Evolutionary conservation across 2,329 filamentous ascomycete genomes (phyloP), one percentile per base, ranked within the genome.

Genomic region (Hysterium pulicare): DNA sequence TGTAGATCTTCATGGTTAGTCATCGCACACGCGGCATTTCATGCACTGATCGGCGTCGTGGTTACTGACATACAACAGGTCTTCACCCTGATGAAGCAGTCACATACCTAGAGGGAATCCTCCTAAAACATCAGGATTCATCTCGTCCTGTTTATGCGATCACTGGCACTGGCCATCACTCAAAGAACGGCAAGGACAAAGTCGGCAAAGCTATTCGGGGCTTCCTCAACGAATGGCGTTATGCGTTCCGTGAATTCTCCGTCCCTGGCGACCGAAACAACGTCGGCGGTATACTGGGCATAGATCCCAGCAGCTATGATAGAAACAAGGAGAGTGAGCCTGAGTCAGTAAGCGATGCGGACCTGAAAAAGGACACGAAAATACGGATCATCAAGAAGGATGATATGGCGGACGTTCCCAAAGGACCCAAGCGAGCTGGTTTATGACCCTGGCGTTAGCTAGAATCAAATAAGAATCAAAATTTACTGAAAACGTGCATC

Each of bases 121-220:
- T 98, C 17, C 75, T 90, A 48, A 88, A 94, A 59, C 93, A 96
- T 59, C 79, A 81, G 51, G 82, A 86, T 53, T 77, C 77, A 26
- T 69, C 74, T 4, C 79, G 83, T 17, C 87, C 91, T 2, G 79
- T 98, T 32, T 98, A 97, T 64, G 90, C 90, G 53, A 97, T 98
- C 64, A 96, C 90, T 1, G 93, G 93, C 33, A 97, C 91, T 1
- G 93, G 91, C 3, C 90, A 97, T 61, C 93, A 98, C 70, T 95
- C 88, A 66, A 97, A 97, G 74, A 96, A 96, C 62, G 91, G 93
- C 58, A 97, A 97, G 67, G 93, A 98, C 69, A 98, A 98, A 71
- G 88, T 98, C 26, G 91, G 91, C 61, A 95, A 95, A 70, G 90
- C 90, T 1, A 84, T 97, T 48, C 84, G 93, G 41, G 82, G 80